Conservation (phyloP, 257 asterid species). For the Solanum acaule region DNA sequence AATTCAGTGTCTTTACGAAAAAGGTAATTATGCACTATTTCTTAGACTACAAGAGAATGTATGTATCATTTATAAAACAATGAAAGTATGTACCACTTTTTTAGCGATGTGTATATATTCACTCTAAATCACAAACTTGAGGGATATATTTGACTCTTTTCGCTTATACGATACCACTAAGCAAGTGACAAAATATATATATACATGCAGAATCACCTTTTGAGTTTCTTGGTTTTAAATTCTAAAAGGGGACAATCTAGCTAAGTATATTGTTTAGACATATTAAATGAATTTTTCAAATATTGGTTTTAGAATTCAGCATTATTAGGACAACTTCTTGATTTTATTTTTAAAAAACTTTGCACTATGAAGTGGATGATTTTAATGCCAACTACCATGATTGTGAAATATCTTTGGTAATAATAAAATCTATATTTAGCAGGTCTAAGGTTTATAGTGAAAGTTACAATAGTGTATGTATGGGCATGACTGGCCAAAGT, state of each 20-base stretch:
- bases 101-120: neutral
- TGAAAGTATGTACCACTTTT: neutral
- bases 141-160: neutral
- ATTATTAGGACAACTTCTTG: neutral
- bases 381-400: neutral
- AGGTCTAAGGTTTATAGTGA: neutral
- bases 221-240: neutral
- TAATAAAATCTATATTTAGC: neutral
- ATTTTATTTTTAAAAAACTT: neutral
- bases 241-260: neutral
- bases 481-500: neutral
- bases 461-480: neutral
- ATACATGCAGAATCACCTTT: neutral
- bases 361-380: neutral
- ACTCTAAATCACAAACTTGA: neutral
- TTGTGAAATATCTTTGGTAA: neutral
- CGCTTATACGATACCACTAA: neutral
- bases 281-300: neutral
- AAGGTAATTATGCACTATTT: neutral
- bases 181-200: neutral
- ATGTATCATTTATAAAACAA: neutral
- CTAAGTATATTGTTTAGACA: neutral
- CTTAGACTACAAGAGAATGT: neutral
- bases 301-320: neutral
- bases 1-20: no score